Base-by-base conservation (phyloP, 2,329 filamentous ascomycete genomes). In the Ramularia collo-cygni region DNA sequence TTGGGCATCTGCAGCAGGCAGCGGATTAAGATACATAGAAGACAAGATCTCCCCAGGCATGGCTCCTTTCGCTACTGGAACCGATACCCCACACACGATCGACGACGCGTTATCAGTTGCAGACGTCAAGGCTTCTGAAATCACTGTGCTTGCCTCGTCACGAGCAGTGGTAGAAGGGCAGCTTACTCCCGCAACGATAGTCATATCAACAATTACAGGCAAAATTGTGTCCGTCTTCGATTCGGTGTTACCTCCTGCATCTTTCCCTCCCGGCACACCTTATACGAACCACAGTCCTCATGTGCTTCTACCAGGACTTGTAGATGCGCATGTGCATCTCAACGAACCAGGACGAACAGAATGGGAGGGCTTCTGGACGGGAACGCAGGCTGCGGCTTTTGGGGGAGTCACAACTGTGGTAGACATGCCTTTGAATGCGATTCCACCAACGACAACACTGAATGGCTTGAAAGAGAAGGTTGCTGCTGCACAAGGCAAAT, bases 351-450 rank as follows among this genome's bases (percentile, higher is more conserved):
- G 92, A 29, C 78, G 92, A 42, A 95, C 90, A 37, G 90, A 95
- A 75, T 96, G 92, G 92, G 92, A 98, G 61, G 92, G 92, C 8
- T 98, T 98, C 71, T 85, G 83, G 70, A 95, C 89, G 1, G 92
- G 92, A 35, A 96, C 92, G 16, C 77, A 85, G 54, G 92, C 92
- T 24, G 92, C 92, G 3, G 92, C 92, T 8, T 93, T 90, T 54
- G 92, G 92, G 28, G 92, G 92, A 55, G 92, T 96, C 17, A 98
- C 92, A 4, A 96, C 92, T 1, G 88, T 98, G 8, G 71, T 98
- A 57, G 92, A 96, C 65, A 98, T 98, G 92, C 92, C 92, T 24
- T 66, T 96, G 47, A 98, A 98, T 66, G 88, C 90, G 35, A 94
- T 98, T 38, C 92, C 92, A 26, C 92, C 92, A 0, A 98, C 92